Evolutionary conservation across 352 stramenopile species (phyloP).

Genomic region (Phytophthora tubulina): DNA sequence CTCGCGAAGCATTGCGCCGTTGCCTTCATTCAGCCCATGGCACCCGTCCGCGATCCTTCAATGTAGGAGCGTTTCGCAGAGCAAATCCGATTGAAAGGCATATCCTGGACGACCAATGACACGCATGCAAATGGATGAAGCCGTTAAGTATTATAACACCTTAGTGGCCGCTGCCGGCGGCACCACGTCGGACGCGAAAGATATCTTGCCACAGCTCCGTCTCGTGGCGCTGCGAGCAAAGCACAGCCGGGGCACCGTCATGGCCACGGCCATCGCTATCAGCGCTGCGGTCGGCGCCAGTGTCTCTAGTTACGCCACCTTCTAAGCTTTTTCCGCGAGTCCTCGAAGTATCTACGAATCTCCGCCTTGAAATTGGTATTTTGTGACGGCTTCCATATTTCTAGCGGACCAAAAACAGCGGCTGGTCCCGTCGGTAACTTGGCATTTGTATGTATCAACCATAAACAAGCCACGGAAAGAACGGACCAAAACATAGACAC

Average conservation of each 20-base stretch:
- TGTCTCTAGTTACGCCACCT: neutral
- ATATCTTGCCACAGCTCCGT: neutral
- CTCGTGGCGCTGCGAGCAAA: neutral
- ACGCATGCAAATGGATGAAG: conserved; percentile 13
- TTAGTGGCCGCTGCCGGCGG: neutral
- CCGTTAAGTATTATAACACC: neutral
- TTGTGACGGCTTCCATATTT: conserved; percentile 40
- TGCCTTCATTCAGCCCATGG: neutral
- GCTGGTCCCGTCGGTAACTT: conserved; percentile 27
- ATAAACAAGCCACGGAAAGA: conserved; percentile 29
- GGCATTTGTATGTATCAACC: conserved; percentile 29
- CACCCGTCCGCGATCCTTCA: conserved; percentile 20
- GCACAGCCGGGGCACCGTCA: neutral
- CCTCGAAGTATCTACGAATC: conserved; percentile 7
- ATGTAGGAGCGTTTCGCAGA: conserved; percentile 15
- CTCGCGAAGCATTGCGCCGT: too few species aligned
- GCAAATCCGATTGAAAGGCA: conserved; percentile 29
- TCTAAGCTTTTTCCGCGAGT: conserved; percentile 20
- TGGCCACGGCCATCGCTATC: neutral
- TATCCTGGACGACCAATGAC: conserved; percentile 8
- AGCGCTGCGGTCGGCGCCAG: neutral
- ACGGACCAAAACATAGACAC: conserved; percentile 19
- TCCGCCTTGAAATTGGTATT: conserved; percentile 14
- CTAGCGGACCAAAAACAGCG: neutral
- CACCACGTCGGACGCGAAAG: conserved; percentile 4